These are phyloP conservation scores for Monilinia polystroma DNA, from an alignment of 2,329 filamentous ascomycete genomes.

Conservation along the genomic window DNA sequence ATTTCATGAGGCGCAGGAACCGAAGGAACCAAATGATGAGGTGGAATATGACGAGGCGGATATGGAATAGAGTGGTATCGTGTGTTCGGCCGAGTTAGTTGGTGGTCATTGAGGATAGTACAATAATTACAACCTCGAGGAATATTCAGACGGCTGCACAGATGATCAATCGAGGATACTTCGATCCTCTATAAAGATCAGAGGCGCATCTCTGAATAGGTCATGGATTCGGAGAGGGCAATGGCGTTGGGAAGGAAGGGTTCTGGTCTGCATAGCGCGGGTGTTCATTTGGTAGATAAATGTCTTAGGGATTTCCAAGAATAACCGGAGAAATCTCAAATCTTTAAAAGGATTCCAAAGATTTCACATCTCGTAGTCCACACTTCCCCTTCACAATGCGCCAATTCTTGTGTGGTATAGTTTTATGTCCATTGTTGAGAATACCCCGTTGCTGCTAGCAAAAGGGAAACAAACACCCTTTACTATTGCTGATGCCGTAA, in stretches of 20 bases:
- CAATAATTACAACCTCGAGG: neutral
- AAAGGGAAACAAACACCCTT: neutral
- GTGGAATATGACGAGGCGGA: slow-evolving; percentile 49
- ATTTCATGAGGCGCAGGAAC: slow-evolving; percentile 90
- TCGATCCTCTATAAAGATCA: neutral
- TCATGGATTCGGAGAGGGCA: slow-evolving; percentile 12
- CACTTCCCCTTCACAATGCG: neutral
- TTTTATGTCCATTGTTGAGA: neutral
- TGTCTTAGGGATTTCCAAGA: neutral
- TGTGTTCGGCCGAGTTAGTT: too few relatives aligned
- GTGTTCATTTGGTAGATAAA: slow-evolving; percentile 23
- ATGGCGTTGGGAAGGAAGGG: slow-evolving; percentile 20
- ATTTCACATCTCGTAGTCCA: neutral
- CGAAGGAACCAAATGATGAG: slow-evolving; percentile 72
- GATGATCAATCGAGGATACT: neutral
- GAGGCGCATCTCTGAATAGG: slow-evolving; percentile 19
- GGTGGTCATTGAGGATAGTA: neutral
- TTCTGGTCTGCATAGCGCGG: slow-evolving; percentile 28
- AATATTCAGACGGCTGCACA: neutral
- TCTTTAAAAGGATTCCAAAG: too few relatives aligned
- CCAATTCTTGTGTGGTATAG: neutral
- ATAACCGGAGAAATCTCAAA: neutral
- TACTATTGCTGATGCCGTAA: neutral
- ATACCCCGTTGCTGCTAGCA: neutral
- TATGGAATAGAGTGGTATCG: slow-evolving; percentile 32